A percentile compares a stretch with the other conserved stretches of the same genome.
phyloP scores from a whole-genome alignment of 495 filamentous ascomycete genomes.

The Cladorrhinum samala region DNA sequence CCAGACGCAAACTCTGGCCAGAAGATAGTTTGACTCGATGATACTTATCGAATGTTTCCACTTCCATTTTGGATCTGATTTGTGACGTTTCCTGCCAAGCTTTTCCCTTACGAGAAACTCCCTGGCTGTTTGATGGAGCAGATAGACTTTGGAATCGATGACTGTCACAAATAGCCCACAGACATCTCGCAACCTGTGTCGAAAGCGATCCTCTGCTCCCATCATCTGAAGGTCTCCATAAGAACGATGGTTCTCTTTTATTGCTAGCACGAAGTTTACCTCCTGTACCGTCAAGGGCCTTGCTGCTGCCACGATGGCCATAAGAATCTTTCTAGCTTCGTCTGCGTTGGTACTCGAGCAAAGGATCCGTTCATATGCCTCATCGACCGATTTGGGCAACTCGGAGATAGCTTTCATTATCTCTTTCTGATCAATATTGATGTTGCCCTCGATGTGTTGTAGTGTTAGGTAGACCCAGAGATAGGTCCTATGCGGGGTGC shows the following conservation, averaged over 20 bases:
- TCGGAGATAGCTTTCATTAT: background rate
- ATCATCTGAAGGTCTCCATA: background rate
- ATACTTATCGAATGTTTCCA: conserved; percentile 1
- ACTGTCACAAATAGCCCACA: conserved; percentile 6
- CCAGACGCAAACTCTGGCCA: conserved; percentile 3
- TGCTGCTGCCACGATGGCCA: background rate
- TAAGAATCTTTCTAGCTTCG: background rate
- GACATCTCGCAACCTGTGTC: background rate
- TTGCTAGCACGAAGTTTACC: background rate
- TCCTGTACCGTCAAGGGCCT: background rate
- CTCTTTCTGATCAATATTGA: background rate
- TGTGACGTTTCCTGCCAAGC: background rate
- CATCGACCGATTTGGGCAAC: background rate
- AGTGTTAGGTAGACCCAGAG: conserved; percentile 13
- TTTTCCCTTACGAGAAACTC: background rate
- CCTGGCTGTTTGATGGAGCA: conserved; percentile 8
- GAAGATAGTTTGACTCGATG: background rate
- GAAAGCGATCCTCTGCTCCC: background rate
- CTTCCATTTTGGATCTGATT: background rate
- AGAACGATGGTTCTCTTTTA: background rate
- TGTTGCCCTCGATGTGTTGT: background rate
- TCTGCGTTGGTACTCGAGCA: background rate
- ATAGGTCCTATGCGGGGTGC: conserved; percentile 6
- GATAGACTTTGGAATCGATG: conserved; percentile 1
- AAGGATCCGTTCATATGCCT: background rate